Conservation (phyloP, 2,329 filamentous ascomycete species). For the Salinomyces thailandicus region DNA sequence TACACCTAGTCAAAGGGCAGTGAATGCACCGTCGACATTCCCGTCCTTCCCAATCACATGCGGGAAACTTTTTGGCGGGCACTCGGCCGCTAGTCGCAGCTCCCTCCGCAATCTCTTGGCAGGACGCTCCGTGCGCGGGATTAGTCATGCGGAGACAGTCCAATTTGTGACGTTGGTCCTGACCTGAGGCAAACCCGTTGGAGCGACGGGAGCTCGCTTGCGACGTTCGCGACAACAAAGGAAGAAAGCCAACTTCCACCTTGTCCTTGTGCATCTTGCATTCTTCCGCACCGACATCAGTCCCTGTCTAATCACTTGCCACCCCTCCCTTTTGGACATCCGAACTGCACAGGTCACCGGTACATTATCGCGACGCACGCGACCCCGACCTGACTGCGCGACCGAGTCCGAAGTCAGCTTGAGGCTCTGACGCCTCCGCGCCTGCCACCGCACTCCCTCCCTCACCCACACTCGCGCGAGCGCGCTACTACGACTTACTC, state of each 20-base stretch:
- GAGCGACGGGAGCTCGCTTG: neutral
- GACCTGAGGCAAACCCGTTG: no score
- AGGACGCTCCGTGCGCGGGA: neutral
- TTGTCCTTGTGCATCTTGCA: neutral
- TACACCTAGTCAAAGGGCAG: no score
- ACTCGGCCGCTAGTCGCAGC: neutral
- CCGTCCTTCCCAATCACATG: neutral
- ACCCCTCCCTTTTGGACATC: no score
- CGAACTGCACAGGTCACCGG: no score
- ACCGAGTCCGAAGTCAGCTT: neutral
- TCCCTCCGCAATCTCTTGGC: neutral
- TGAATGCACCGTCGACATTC: no score
- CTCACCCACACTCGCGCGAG: neutral
- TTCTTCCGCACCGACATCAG: neutral
- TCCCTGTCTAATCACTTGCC: neutral
- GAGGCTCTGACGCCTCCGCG: neutral
- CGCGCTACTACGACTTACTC: neutral
- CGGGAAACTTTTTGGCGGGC: constrained; percentile 1
- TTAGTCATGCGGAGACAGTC: neutral
- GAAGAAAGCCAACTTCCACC: neutral
- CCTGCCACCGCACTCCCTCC: neutral
- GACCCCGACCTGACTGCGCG: neutral
- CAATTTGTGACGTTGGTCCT: no score
- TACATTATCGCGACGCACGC: no score
- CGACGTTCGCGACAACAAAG: constrained; percentile 1